Percentiles rank a stretch among this genome's conserved stretches.
phyloP scores from a whole-genome alignment of 352 stramenopile species.

The Globisporangium uncinulatum region DNA sequence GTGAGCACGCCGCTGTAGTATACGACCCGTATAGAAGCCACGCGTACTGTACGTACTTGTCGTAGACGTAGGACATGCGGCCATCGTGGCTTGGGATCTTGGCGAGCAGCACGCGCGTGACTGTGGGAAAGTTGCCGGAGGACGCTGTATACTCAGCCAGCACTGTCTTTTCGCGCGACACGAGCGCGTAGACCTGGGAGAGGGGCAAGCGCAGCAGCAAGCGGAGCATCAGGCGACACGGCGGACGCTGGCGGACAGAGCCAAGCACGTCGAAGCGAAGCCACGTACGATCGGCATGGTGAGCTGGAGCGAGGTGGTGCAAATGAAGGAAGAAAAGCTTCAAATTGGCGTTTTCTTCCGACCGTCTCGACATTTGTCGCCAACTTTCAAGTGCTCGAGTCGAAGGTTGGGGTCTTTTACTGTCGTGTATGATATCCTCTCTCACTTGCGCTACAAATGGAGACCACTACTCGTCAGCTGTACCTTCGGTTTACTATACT shows the following conservation, averaged over 20 bases:
- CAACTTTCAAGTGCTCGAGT: background rate
- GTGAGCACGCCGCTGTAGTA: too few relatives aligned
- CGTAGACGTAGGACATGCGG: conserved; percentile 98
- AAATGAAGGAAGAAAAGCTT: too few relatives aligned
- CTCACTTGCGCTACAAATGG: too few relatives aligned
- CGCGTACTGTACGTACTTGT: conserved; percentile 65
- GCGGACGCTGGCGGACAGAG: too few relatives aligned
- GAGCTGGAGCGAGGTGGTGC: background rate
- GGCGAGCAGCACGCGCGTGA: conserved; percentile 95
- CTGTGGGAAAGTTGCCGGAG: conserved; percentile 97
- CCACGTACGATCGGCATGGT: conserved; percentile 15
- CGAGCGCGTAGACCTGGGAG: conserved; percentile 91
- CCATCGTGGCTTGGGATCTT: conserved; percentile 94
- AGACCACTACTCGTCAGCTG: too few relatives aligned
- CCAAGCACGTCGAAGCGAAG: background rate
- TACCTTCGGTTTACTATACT: too few relatives aligned
- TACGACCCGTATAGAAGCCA: too few relatives aligned
- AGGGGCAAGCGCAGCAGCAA: background rate
- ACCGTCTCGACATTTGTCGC: too few relatives aligned
- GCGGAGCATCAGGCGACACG: background rate
- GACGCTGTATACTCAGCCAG: conserved; percentile 96
- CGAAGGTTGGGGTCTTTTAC: background rate
- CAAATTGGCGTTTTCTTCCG: too few relatives aligned
- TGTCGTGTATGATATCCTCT: too few relatives aligned
- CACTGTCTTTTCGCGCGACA: conserved; percentile 97